Conservation (phyloP, 2,329 filamentous ascomycete species). For the Sclerotinia subarctica region DNA sequence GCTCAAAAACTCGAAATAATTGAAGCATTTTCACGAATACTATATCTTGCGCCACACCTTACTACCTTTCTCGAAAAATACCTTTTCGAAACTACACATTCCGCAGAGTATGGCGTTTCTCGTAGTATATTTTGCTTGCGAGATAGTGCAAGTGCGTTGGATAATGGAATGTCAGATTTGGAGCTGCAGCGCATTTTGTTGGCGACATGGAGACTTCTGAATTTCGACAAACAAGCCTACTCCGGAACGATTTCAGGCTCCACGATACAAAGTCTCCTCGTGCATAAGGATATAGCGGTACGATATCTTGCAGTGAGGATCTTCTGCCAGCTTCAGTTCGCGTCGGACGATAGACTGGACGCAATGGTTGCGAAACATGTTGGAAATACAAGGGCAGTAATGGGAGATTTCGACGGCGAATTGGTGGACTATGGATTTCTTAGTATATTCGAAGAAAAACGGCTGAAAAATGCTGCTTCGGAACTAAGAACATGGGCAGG, state of each 20-base stretch:
- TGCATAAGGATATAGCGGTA: conserved; percentile 56
- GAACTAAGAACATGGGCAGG: neutral
- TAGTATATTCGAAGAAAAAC: conserved; percentile 53
- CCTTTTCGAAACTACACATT: conserved; percentile 27
- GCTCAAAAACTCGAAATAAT: conserved; percentile 46
- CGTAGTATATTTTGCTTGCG: conserved; percentile 28
- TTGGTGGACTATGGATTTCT: conserved; percentile 76
- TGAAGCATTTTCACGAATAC: conserved; percentile 71
- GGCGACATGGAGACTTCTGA: conserved; percentile 74
- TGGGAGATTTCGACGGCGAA: conserved; percentile 71
- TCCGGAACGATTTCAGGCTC: conserved; percentile 61
- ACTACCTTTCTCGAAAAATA: conserved; percentile 64
- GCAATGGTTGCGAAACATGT: conserved; percentile 66
- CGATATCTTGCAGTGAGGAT: conserved; percentile 80
- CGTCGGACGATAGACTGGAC: conserved; percentile 76
- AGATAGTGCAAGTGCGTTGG: conserved; percentile 35
- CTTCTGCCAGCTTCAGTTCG: conserved; percentile 74
- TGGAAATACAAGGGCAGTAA: conserved; percentile 55
- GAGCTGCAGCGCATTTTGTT: conserved; percentile 53
- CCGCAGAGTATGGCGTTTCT: conserved; percentile 24
- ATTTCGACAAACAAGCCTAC: conserved; percentile 69
- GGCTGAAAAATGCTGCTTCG: conserved; percentile 27
- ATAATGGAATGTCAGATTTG: conserved; percentile 40
- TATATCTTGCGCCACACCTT: conserved; percentile 80
- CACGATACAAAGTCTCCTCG: conserved; percentile 66